Evolutionary conservation across 352 stramenopile genomes (phyloP).

Genomic region (Phytophthora fragariae): DNA sequence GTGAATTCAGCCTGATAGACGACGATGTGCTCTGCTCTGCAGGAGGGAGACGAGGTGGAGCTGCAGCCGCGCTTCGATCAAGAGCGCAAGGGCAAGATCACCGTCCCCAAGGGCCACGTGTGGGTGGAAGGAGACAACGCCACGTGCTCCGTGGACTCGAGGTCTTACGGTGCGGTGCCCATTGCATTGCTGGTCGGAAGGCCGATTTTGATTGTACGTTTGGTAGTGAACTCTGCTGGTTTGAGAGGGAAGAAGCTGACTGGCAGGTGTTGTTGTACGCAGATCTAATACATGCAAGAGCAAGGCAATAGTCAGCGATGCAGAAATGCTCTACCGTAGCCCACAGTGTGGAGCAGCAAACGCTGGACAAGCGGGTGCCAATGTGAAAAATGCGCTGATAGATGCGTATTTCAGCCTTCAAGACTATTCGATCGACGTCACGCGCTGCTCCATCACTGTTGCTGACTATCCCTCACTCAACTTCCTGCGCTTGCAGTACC

Average conservation of each 20-base stretch:
- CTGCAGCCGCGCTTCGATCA: conserved; percentile 79
- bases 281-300: conserved; percentile 31
- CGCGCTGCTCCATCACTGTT: not conserved
- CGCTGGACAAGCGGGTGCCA: too few species aligned
- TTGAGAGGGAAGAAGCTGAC: not conserved
- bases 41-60: conserved; percentile 86
- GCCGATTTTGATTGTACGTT: conserved; percentile 67
- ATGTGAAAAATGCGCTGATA: too few species aligned
- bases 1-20: not conserved
- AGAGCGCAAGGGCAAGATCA: conserved; percentile 59
- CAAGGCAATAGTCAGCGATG: not conserved
- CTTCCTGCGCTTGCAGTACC: not conserved
- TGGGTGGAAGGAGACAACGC: conserved; percentile 98
- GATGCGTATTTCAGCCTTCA: not conserved
- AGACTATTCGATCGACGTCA: not conserved
- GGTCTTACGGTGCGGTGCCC: conserved; percentile 94
- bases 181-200: conserved; percentile 87
- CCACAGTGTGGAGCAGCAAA: too few species aligned
- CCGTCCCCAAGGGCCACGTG: conserved; percentile 93
- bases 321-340: not conserved
- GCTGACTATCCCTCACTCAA: not conserved
- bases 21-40: not conserved
- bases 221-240: too few species aligned
- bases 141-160: conserved; percentile 94
- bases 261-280: conserved; percentile 8